These are phyloP conservation scores for Abelmoschus esculentus DNA, from an alignment of 345 rosid genomes.

Conservation along the genomic window DNA sequence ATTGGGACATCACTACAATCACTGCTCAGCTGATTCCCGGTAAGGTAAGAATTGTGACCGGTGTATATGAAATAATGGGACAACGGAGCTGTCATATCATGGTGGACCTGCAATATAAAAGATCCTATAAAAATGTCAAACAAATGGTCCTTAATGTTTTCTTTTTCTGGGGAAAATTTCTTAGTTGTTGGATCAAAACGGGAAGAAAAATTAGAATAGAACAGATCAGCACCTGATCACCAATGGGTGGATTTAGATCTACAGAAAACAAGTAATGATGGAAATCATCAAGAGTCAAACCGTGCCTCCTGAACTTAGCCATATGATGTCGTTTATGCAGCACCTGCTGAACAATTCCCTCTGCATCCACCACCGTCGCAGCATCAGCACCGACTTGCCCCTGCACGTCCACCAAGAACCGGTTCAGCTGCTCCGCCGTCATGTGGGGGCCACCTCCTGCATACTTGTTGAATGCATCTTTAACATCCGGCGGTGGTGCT, in stretches of 20 bases:
- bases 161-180: too few relatives aligned
- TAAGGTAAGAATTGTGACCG: conserved; percentile 89
- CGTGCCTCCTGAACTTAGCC: conserved; percentile 48
- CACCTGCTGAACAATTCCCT: conserved; percentile 46
- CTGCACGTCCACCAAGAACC: conserved; percentile 46
- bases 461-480: conserved; percentile 43
- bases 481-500: conserved; percentile 59
- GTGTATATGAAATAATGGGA: conserved; percentile 86
- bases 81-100: conserved; percentile 76
- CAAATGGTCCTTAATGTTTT: background rate
- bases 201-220: background rate
- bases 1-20: conserved; percentile 91
- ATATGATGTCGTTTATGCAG: conserved; percentile 51
- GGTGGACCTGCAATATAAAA: conserved; percentile 58
- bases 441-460: conserved; percentile 47
- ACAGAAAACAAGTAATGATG: conserved; percentile 45
- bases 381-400: conserved; percentile 21
- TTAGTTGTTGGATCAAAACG: background rate
- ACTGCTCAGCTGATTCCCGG: conserved; percentile 91
- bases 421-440: conserved; percentile 60
- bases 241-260: conserved; percentile 60
- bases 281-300: conserved; percentile 70
- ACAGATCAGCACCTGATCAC: conserved; percentile 30
- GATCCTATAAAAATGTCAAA: background rate
- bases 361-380: conserved; percentile 35